Conservation (phyloP, 805 yeast genomes). For the Suhomyces kilbournensis region DNA sequence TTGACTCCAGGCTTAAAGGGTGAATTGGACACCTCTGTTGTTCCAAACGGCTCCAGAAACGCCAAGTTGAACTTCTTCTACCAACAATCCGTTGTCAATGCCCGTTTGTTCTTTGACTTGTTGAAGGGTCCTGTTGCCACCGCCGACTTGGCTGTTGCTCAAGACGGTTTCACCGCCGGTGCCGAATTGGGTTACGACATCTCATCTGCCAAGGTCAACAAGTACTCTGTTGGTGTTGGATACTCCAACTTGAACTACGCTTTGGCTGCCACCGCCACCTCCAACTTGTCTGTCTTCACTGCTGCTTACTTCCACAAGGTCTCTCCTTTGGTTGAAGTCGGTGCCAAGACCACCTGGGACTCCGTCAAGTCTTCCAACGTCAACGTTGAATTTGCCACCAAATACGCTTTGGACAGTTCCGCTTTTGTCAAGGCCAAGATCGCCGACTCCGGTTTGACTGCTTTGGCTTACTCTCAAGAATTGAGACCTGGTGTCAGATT, state of each 20-base stretch:
- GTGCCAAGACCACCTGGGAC: constrained; percentile 97
- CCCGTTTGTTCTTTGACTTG: constrained; percentile 92
- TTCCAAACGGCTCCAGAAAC: constrained; percentile 80
- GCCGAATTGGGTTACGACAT: constrained; percentile 97
- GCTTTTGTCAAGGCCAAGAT: constrained; percentile 96
- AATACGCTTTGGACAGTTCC: constrained; percentile 82
- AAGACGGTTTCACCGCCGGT: constrained; percentile 95
- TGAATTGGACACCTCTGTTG: constrained; percentile 81
- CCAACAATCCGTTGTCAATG: constrained; percentile 89
- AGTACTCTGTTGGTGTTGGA: constrained; percentile 91
- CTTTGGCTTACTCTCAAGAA: constrained; percentile 90
- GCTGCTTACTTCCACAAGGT: constrained; percentile 98
- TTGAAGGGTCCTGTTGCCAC: constrained; percentile 93
- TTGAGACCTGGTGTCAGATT: constrained; percentile 94
- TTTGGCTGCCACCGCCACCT: constrained; percentile 77
- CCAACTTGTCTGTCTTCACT: constrained; percentile 83
- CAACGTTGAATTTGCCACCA: constrained; percentile 92
- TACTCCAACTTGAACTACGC: constrained; percentile 87
- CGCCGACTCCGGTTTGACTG: constrained; percentile 92
- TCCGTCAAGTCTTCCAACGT: constrained; percentile 78
- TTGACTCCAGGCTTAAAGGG: constrained; percentile 94
- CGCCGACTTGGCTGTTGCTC: constrained; percentile 93
- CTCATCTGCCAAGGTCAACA: constrained; percentile 85
- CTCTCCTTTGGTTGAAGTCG: constrained; percentile 87
- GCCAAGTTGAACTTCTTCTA: constrained; percentile 89